Evolutionary conservation across 164 flowering plant genomes (phyloP).

Genomic region (Tetrastigma voinierianum): DNA sequence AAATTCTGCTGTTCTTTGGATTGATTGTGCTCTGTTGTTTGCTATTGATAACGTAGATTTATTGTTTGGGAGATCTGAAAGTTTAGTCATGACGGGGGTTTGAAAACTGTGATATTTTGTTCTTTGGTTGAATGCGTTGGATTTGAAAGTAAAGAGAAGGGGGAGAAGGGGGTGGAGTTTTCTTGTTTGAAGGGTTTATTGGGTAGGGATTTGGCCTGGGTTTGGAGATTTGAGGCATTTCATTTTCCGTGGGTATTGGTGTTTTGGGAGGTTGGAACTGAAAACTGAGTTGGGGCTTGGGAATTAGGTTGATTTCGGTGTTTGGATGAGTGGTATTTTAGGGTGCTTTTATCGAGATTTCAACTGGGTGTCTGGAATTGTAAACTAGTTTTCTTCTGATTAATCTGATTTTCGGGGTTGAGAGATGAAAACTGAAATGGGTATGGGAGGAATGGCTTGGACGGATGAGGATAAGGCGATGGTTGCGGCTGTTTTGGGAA

Average conservation of each 20-base stretch:
- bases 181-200: neutral
- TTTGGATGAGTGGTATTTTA: neutral
- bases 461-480: conserved; percentile 70
- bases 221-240: conserved; percentile 6
- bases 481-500: conserved; percentile 65
- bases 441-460: conserved; percentile 43
- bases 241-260: conserved; percentile 6
- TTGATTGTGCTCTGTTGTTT: conserved; percentile 7
- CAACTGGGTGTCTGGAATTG: too few relatives aligned
- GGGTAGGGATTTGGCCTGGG: conserved; percentile 17
- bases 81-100: conserved; percentile 1
- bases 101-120: neutral
- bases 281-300: too few relatives aligned
- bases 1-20: neutral
- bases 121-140: neutral
- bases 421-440: conserved; percentile 45
- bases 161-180: neutral
- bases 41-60: conserved; percentile 4
- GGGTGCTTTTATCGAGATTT: too few relatives aligned
- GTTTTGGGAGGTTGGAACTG: neutral
- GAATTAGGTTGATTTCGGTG: too few relatives aligned
- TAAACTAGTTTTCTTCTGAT: too few relatives aligned
- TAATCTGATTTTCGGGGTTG: conserved; percentile 6
- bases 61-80: conserved; percentile 22
- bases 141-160: conserved; percentile 2